phyloP scores from a whole-genome alignment of 2,329 filamentous ascomycete genomes.

The Colletotrichum orchidophilum region DNA sequence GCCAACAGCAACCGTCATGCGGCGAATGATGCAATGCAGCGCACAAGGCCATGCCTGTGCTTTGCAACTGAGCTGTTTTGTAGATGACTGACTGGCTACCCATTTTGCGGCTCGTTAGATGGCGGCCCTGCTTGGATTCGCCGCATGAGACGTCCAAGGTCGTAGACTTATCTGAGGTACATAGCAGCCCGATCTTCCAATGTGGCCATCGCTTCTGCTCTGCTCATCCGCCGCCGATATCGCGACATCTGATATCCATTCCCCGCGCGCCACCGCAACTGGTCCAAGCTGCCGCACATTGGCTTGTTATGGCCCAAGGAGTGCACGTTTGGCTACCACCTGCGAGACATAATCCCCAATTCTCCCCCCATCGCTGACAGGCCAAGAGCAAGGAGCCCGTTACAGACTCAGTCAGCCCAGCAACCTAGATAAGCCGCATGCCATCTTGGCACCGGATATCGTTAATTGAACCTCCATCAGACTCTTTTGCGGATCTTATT shows the following conservation, averaged over 20 bases:
- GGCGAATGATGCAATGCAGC: conserved; percentile 31
- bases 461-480: conserved; percentile 3
- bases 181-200: conserved; percentile 11
- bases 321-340: conserved; percentile 10
- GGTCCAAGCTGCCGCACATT: conserved; percentile 2
- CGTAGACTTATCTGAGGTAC: conserved; percentile 17
- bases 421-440: not conserved
- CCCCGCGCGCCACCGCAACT: conserved; percentile 9
- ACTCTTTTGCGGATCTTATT: not conserved
- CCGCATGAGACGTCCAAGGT: not conserved
- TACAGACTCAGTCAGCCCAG: conserved; percentile 1
- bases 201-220: conserved; percentile 6
- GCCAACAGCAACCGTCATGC: conserved; percentile 20
- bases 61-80: not conserved
- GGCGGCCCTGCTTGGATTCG: conserved; percentile 1
- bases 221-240: conserved; percentile 28
- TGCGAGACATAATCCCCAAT: conserved; percentile 12
- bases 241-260: conserved; percentile 30
- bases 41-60: conserved; percentile 19
- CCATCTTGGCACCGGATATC: not conserved
- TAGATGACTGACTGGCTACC: not conserved
- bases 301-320: not conserved
- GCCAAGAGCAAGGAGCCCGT: conserved; percentile 9
- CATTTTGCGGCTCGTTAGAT: not conserved
- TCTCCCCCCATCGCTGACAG: not conserved